Base-by-base conservation (phyloP, 257 asterid genomes). In the Striga asiatica region DNA sequence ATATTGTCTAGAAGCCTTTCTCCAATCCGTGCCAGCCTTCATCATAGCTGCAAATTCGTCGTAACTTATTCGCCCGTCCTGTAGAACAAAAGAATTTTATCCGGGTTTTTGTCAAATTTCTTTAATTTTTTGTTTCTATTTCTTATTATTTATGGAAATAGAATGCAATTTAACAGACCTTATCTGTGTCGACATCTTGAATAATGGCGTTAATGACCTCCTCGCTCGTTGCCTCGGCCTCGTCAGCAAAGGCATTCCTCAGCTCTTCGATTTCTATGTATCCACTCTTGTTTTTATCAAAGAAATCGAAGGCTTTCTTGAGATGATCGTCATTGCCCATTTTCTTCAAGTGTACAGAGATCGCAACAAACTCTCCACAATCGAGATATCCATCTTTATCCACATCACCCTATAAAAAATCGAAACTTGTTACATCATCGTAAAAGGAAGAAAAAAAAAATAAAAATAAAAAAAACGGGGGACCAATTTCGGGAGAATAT, bases 141-240 rank as follows among this genome's bases (percentile, higher is more conserved):
- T n/a, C n/a, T n/a, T n/a, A n/a, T n/a, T n/a, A n/a, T n/a, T n/a
- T n/a, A n/a, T n/a, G n/a, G n/a, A n/a, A n/a, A n/a, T n/a, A n/a
- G n/a, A n/a, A n/a, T n/a, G n/a, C n/a, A n/a, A n/a, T n/a, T 21
- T 25, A 53, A 66, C 80, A 24, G 50, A 80, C 97, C 94, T 89
- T 89, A 65, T 89, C 94, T 0, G 94, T 82, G 70, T 89, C 97
- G 7, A 85, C 97, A 6, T 89, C 97, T 28, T 76, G 95, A 55
- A 85, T 82, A 31, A 89, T 89, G 60, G 94, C 93, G 56, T 66
- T 71, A 23, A 89, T 69, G 52, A 85, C 85, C 48, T 88, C 95
- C 66, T 85, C 97, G 16, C 67, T 62, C 16, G 82, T 77, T 10
- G 49, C 69, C 66, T 81, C 89, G 12, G 71, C 82, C 66, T 82